Base-by-base conservation (phyloP, 371 early-diverging fungal species). In the Actinomortierella wolfii region DNA sequence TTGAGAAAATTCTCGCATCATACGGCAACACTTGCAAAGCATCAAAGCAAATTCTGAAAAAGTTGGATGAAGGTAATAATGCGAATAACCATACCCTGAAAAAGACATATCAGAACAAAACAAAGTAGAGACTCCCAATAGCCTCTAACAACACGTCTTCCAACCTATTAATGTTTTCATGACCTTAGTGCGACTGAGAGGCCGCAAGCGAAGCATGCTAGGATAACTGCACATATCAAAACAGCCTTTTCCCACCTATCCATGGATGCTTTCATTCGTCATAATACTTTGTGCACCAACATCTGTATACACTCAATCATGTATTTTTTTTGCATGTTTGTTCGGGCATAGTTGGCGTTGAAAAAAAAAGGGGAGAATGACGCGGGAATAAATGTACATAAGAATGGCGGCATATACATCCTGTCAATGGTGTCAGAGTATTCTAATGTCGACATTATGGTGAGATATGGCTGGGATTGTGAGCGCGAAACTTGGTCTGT, bases 191-290 rank as follows among this genome's bases (percentile, higher is more conserved):
- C 86, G 97, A 51, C 71, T 89, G 67, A 84, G 96, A 63, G 97
- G 98, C 15, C 85, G 97, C 45, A 97, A 96, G 78, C 86, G 96
- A 47, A 89, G 88, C 48, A 92, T 93, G 91, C 70, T 91, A 48
- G 95, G 95, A n/a, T 94, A 82, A 82, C 34, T 34, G 4, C 34
- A 4, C 34, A 4, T 34, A 34, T 34, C 34, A 34, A 34, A 34
- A 34, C 11, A 34, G 7, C 34, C 4, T 6, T 34, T 4, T 34
- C 34, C 34, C 34, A 34, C 11, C 34, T 34, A 34, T 11, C 11
- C 34, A 11, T 34, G 7, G 11, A 34, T 34, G 34, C 11, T 34
- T 34, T 34, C 11, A 6, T 34, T 34, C 11, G 34, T 34, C 4
- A 6, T 34, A 11, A 34, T 34, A 11, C 7, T 34, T 34, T 34